These are phyloP conservation scores for Sesbania bispinosa DNA, from an alignment of 306 rosid species.

Conservation along the genomic window DNA sequence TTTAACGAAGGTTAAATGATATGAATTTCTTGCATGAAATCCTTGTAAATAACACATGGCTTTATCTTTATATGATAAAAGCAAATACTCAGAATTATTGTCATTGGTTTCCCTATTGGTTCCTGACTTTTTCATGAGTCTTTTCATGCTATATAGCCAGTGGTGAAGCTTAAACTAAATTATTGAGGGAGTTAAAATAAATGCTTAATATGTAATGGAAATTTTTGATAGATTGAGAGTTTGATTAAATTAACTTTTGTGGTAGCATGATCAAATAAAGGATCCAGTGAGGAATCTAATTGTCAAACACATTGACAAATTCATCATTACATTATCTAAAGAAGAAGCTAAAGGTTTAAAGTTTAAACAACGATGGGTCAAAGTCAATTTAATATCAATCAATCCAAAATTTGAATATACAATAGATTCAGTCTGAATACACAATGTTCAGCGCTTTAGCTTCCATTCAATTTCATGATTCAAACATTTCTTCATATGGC, in stretches of 20 bases:
- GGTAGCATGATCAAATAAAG: neutral
- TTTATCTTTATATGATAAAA: too few relatives aligned
- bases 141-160: too few relatives aligned
- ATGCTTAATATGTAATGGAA: neutral
- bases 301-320: neutral
- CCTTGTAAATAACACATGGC: too few relatives aligned
- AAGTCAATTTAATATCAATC: neutral
- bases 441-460: neutral
- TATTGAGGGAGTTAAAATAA: neutral
- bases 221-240: neutral
- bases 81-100: too few relatives aligned
- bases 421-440: neutral
- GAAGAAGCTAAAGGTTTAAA: neutral
- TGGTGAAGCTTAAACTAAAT: neutral
- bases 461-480: neutral
- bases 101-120: too few relatives aligned
- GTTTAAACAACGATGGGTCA: neutral
- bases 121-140: too few relatives aligned
- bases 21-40: too few relatives aligned
- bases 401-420: neutral
- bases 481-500: neutral
- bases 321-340: neutral
- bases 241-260: neutral
- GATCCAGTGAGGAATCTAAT: neutral
- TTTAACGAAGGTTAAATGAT: too few relatives aligned